Conservation (phyloP, 2,329 filamentous ascomycete species). For the Fusarium mangiferae region DNA sequence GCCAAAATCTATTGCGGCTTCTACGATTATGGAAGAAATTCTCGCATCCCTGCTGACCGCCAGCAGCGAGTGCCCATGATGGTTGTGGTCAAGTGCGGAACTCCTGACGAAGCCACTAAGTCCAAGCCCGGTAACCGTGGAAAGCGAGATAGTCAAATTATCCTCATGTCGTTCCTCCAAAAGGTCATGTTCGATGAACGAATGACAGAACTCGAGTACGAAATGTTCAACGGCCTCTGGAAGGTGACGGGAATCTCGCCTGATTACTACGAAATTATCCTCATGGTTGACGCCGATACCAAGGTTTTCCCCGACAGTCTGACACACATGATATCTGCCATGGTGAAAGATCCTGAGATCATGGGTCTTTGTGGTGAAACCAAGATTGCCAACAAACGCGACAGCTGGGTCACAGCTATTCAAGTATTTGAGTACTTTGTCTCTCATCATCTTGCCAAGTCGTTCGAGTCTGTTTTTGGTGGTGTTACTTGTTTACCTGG, state of each 20-base stretch:
- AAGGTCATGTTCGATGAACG: conserved; percentile 99
- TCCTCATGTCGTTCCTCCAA: conserved; percentile 98
- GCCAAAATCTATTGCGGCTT: conserved; percentile 98
- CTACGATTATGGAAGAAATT: conserved; percentile 92
- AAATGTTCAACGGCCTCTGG: conserved; percentile 99
- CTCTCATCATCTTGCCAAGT: conserved; percentile 95
- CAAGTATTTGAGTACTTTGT: conserved; percentile 99
- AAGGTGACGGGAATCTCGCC: conserved; percentile 98
- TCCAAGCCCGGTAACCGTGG: conserved; percentile 96
- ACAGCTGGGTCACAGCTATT: conserved; percentile 95
- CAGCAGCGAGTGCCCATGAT: conserved; percentile 99
- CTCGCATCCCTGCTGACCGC: conserved; percentile 81
- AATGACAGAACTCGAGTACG: conserved; percentile 98
- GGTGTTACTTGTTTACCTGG: conserved; percentile 98
- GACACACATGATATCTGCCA: conserved; percentile 98
- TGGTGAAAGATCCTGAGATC: conserved; percentile 99
- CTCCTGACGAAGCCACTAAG: conserved; percentile 82
- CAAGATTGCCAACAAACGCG: conserved; percentile 98
- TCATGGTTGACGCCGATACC: conserved; percentile 99
- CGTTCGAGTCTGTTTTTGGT: conserved; percentile 98
- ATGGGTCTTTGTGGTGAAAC: conserved; percentile 99
- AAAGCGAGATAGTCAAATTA: conserved; percentile 98
- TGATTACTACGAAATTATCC: conserved; percentile 96
- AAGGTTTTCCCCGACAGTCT: conserved; percentile 99
- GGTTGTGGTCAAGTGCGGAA: conserved; percentile 94